A percentile compares a stretch with the other conserved stretches of the same genome.
These are phyloP conservation scores for Asterella californica DNA, from an alignment of 225 moss, liverwort and hornwort species.

Conservation along the genomic window DNA sequence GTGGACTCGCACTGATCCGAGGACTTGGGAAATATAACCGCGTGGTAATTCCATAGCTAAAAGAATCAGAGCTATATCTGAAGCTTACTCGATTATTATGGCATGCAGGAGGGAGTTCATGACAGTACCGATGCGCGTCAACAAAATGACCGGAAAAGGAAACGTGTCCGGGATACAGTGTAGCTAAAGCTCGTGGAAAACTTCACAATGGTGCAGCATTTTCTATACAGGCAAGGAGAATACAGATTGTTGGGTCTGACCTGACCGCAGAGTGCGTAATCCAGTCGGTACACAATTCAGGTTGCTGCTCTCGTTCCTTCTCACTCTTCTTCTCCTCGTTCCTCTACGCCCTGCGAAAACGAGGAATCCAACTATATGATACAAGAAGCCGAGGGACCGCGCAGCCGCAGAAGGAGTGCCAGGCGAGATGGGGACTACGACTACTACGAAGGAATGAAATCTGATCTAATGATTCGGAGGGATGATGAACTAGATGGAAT, in stretches of 20 bases:
- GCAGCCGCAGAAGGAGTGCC: not conserved
- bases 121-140: too few species aligned
- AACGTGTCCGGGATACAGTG: not conserved
- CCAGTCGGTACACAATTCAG: slow-evolving; percentile 1
- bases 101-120: not conserved
- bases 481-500: not conserved
- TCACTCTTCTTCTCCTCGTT: not conserved
- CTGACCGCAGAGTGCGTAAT: not conserved
- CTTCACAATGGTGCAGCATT: not conserved
- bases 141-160: not conserved
- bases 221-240: not conserved
- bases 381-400: not conserved
- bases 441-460: not conserved
- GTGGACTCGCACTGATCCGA: not conserved
- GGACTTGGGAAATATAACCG: not conserved
- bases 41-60: not conserved
- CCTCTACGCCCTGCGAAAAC: too few species aligned
- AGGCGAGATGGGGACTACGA: not conserved
- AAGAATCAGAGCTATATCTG: not conserved
- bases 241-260: not conserved
- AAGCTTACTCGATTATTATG: not conserved
- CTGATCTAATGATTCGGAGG: slow-evolving; percentile 7
- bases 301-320: not conserved
- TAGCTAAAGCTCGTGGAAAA: not conserved
- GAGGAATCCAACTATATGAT: not conserved